Evolutionary conservation across 202 grass and related monocot genomes (phyloP).

Genomic region (Sporobolus alterniflorus): DNA sequence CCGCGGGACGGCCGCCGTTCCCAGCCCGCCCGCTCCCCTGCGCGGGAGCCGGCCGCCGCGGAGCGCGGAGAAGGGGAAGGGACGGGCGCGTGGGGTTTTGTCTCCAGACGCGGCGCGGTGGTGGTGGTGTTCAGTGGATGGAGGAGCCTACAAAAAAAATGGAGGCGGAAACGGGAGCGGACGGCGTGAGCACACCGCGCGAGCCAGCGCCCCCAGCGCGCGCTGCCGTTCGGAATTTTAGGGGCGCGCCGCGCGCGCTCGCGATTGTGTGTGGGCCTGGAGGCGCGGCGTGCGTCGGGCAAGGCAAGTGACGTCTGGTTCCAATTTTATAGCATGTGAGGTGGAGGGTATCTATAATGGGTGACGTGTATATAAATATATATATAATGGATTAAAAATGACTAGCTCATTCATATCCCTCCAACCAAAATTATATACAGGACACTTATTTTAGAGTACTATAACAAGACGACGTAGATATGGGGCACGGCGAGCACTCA

Average conservation of each 20-base stretch:
- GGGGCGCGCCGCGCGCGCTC: background rate
- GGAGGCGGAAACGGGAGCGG: constrained; percentile 3
- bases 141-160: constrained; percentile 39
- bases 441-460: too few species aligned
- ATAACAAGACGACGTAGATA: too few species aligned
- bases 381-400: too few species aligned
- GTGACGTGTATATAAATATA: too few species aligned
- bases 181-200: background rate
- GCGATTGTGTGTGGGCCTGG: background rate
- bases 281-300: background rate
- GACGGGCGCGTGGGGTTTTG: background rate
- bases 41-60: background rate
- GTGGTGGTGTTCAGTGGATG: background rate
- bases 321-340: too few species aligned
- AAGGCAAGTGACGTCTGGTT: too few species aligned
- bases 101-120: background rate
- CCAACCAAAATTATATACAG: too few species aligned
- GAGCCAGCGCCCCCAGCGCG: constrained; percentile 7
- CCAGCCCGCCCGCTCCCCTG: background rate
- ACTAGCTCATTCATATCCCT: too few species aligned
- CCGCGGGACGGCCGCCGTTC: constrained; percentile 2
- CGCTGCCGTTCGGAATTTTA: constrained; percentile 49
- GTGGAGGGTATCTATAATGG: too few species aligned
- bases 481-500: too few species aligned
- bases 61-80: background rate